These are phyloP conservation scores for Xylaria cubensis DNA, from an alignment of 495 filamentous ascomycete genomes.

Conservation along the genomic window DNA sequence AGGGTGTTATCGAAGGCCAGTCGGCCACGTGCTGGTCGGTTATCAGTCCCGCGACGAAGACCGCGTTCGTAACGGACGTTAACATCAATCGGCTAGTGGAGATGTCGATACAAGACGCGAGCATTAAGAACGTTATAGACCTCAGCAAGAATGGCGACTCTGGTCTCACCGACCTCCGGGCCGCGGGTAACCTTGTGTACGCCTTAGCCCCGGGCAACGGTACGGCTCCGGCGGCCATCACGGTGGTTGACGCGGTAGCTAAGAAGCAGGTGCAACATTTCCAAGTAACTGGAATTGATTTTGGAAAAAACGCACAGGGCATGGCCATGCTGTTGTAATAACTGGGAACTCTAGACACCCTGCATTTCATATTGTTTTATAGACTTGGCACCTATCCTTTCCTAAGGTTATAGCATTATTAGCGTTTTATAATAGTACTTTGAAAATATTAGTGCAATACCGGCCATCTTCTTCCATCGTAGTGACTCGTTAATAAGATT, in stretches of 20 bases:
- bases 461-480: not conserved
- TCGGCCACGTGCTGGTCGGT: slow-evolving; percentile 64
- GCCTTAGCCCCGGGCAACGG: slow-evolving; percentile 61
- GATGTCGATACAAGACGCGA: slow-evolving; percentile 51
- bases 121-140: slow-evolving; percentile 48
- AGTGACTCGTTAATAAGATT: not conserved
- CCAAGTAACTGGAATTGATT: slow-evolving; percentile 35
- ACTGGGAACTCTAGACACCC: not conserved
- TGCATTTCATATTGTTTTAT: not conserved
- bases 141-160: slow-evolving; percentile 51
- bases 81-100: slow-evolving; percentile 59
- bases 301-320: slow-evolving; percentile 44
- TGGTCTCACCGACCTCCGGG: slow-evolving; percentile 62
- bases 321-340: slow-evolving; percentile 38
- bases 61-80: slow-evolving; percentile 63
- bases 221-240: slow-evolving; percentile 50
- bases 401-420: not conserved
- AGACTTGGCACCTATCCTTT: not conserved
- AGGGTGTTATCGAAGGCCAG: slow-evolving; percentile 51
- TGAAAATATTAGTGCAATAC: not conserved
- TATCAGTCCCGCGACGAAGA: slow-evolving; percentile 47
- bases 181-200: slow-evolving; percentile 59
- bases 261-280: slow-evolving; percentile 53
- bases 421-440: not conserved
- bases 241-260: slow-evolving; percentile 55